Conservation (phyloP, 805 yeast genomes). For the Komagataella pseudopastoris region DNA sequence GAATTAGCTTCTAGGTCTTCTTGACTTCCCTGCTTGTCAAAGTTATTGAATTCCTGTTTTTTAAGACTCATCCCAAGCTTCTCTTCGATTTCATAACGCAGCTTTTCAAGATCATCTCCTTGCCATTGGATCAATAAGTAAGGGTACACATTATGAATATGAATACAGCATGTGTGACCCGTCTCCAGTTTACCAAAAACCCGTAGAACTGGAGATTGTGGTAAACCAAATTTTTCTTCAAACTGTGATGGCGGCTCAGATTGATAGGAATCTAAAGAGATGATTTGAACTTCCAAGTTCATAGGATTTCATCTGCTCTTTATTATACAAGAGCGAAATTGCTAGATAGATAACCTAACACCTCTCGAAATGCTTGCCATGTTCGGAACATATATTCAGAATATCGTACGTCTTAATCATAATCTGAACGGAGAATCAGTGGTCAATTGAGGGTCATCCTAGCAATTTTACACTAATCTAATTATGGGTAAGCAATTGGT, state of each 20-base stretch:
- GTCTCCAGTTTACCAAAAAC: constrained; percentile 59
- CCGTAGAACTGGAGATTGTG: constrained; percentile 62
- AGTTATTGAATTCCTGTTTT: constrained; percentile 5
- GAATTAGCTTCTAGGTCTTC: constrained; percentile 7
- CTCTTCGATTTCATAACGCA: constrained; percentile 31
- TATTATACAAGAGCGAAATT: neutral
- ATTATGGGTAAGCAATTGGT: neutral
- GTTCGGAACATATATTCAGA: too few species aligned
- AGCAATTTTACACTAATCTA: neutral
- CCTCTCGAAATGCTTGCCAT: neutral
- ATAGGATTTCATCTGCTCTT: neutral
- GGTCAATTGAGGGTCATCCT: neutral
- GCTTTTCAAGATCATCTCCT: constrained; percentile 26
- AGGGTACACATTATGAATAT: constrained; percentile 78
- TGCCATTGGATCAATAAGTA: constrained; percentile 58
- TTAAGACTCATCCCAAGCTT: constrained; percentile 25
- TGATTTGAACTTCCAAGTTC: neutral
- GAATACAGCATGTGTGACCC: constrained; percentile 49
- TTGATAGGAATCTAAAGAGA: neutral
- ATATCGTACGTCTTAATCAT: neutral
- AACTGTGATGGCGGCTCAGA: neutral
- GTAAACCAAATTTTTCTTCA: constrained; percentile 8
- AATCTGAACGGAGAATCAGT: neutral
- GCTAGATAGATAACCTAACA: neutral
- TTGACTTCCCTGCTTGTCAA: constrained; percentile 3